Conservation (phyloP, 345 rosid species). For the Punica granatum region DNA sequence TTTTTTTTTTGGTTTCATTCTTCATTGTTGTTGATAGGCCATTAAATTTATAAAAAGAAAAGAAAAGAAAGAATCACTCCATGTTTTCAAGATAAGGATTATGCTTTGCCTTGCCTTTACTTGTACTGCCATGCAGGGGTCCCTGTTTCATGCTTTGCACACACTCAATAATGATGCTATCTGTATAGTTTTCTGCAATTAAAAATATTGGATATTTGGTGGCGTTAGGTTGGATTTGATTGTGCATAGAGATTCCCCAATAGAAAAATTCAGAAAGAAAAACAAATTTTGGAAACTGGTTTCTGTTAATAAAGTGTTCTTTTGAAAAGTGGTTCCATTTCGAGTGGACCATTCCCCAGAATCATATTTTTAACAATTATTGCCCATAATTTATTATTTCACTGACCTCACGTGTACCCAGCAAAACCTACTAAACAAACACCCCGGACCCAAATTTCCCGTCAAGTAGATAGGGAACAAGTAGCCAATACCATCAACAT, state of each 20-base stretch:
- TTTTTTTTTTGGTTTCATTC: background rate
- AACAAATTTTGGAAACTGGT: background rate
- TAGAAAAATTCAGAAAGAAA: background rate
- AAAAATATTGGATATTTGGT: constrained; percentile 1
- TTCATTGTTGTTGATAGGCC: too few species aligned
- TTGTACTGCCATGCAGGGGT: constrained; percentile 1
- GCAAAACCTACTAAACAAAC: background rate
- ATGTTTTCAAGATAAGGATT: background rate
- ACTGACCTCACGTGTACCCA: background rate
- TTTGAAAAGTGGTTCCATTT: background rate
- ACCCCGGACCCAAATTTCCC: background rate
- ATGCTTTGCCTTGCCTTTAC: background rate
- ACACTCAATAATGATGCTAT: constrained; percentile 3
- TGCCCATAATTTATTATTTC: background rate
- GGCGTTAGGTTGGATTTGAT: constrained; percentile 10
- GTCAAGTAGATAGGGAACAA: background rate
- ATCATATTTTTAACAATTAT: background rate
- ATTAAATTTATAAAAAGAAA: too few species aligned
- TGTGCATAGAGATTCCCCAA: background rate
- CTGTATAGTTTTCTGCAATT: background rate
- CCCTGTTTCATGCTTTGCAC: constrained; percentile 2
- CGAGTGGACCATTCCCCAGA: background rate
- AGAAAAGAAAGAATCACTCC: background rate
- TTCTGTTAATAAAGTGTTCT: background rate
- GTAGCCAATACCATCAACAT: background rate